Evolutionary conservation across 129 eudicot genomes (phyloP).

Genomic region (Calendula officinalis): DNA sequence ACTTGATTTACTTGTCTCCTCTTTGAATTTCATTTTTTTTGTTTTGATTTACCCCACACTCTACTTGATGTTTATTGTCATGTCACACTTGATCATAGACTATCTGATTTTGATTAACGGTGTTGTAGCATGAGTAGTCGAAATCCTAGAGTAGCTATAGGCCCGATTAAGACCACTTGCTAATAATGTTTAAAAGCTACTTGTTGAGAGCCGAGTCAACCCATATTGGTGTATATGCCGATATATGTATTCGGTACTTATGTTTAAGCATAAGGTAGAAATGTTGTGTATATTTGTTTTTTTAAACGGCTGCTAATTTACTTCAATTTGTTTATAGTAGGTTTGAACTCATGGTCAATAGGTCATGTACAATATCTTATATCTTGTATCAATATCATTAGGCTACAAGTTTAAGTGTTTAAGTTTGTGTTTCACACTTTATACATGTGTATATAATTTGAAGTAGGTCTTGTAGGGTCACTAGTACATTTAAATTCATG

Average conservation of each 20-base stretch:
- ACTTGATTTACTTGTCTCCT: slow-evolving; percentile 32
- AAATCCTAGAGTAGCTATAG: slow-evolving; percentile 19
- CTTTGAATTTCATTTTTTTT: slow-evolving; percentile 11
- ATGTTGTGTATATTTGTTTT: background rate
- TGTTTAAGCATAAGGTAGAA: slow-evolving; percentile 7
- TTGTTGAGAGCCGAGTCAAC: background rate
- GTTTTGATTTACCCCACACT: slow-evolving; percentile 31
- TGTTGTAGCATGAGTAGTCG: slow-evolving; percentile 11
- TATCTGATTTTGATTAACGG: slow-evolving; percentile 6
- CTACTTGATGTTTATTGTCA: slow-evolving; percentile 28
- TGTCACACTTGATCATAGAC: slow-evolving; percentile 25
- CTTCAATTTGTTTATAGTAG: too few relatives aligned
- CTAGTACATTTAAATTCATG: too few relatives aligned
- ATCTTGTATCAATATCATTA: too few relatives aligned
- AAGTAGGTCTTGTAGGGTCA: too few relatives aligned
- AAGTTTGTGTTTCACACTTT: too few relatives aligned
- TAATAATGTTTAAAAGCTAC: slow-evolving; percentile 14
- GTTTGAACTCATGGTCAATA: too few relatives aligned
- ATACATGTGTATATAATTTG: too few relatives aligned
- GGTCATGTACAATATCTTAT: too few relatives aligned
- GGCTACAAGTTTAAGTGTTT: too few relatives aligned
- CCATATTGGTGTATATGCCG: slow-evolving; percentile 4
- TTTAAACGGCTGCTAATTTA: too few relatives aligned
- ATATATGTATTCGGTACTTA: background rate
- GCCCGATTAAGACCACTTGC: slow-evolving; percentile 13